A percentile compares a stretch with the other conserved stretches of the same genome.
Evolutionary conservation across 2,329 filamentous ascomycete genomes (phyloP).

Genomic region (Aspergillus sp.): DNA sequence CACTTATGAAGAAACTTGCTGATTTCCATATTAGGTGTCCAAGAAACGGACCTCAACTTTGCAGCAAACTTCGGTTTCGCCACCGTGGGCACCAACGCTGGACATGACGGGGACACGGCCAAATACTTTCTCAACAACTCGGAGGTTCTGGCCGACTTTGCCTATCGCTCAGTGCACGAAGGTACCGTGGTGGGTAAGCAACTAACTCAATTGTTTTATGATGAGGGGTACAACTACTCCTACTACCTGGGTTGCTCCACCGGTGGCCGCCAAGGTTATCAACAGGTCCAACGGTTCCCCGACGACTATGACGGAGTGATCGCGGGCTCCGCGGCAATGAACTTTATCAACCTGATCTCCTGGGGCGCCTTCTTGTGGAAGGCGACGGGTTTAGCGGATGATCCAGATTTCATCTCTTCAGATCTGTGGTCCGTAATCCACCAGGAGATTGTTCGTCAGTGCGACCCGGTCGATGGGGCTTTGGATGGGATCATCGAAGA

Average conservation of each 20-base stretch:
- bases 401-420: conserved; percentile 51
- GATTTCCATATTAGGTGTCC: conserved; percentile 37
- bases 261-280: conserved; percentile 61
- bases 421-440: conserved; percentile 43
- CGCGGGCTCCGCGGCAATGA: conserved; percentile 45
- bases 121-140: conserved; percentile 47
- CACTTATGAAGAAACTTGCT: background rate
- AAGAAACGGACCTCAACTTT: conserved; percentile 50
- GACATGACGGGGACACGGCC: conserved; percentile 53
- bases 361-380: conserved; percentile 48
- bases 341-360: conserved; percentile 53
- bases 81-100: conserved; percentile 52
- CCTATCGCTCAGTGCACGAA: conserved; percentile 48
- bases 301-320: conserved; percentile 61
- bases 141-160: conserved; percentile 52
- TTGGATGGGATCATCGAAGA: conserved; percentile 42
- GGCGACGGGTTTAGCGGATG: conserved; percentile 47
- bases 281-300: conserved; percentile 55
- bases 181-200: conserved; percentile 50
- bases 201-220: conserved; percentile 53
- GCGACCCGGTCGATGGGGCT: conserved; percentile 35
- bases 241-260: conserved; percentile 57
- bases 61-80: conserved; percentile 47
- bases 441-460: conserved; percentile 39
- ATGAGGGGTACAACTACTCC: conserved; percentile 43